Percentiles rank a stretch among this genome's conserved stretches.
Conservation (phyloP, 2,329 filamentous ascomycete species). For the Cordyceps farinosa region DNA sequence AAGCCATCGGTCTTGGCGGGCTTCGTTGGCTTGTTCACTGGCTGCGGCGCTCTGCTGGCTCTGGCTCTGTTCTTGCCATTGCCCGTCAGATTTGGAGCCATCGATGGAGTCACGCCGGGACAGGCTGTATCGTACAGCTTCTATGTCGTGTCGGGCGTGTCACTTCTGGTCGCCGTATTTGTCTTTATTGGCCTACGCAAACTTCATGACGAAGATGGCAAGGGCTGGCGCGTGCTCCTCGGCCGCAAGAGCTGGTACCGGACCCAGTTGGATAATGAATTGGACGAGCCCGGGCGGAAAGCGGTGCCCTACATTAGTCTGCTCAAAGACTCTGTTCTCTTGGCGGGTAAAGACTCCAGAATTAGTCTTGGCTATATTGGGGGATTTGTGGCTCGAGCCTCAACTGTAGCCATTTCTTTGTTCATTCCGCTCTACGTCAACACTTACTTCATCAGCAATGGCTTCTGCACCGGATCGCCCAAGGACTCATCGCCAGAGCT, state of each 20-base stretch:
- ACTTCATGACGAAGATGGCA: slow-evolving; percentile 70
- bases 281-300: slow-evolving; percentile 29
- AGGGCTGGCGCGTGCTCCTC: slow-evolving; percentile 63
- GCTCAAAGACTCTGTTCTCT: slow-evolving; percentile 58
- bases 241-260: slow-evolving; percentile 33
- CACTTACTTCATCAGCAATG: slow-evolving; percentile 78
- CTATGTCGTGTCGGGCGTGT: slow-evolving; percentile 74
- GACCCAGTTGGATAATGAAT: slow-evolving; percentile 21
- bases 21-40: slow-evolving; percentile 87
- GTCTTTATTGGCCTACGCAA: slow-evolving; percentile 75
- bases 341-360: slow-evolving; percentile 71
- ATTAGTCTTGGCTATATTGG: slow-evolving; percentile 88
- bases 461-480: slow-evolving; percentile 68
- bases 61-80: slow-evolving; percentile 80
- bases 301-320: slow-evolving; percentile 57
- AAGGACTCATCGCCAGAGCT: slow-evolving; percentile 67
- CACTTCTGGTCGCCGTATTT: slow-evolving; percentile 67
- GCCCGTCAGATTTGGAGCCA: slow-evolving; percentile 71
- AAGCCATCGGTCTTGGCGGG: slow-evolving; percentile 69
- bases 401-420: slow-evolving; percentile 89
- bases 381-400: slow-evolving; percentile 90
- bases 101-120: slow-evolving; percentile 66
- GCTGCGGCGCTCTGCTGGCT: slow-evolving; percentile 84
- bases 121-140: slow-evolving; percentile 79
- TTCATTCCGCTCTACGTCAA: slow-evolving; percentile 95